Conservation (phyloP, 305 asterid genomes). For the Fraxinus ornus region DNA sequence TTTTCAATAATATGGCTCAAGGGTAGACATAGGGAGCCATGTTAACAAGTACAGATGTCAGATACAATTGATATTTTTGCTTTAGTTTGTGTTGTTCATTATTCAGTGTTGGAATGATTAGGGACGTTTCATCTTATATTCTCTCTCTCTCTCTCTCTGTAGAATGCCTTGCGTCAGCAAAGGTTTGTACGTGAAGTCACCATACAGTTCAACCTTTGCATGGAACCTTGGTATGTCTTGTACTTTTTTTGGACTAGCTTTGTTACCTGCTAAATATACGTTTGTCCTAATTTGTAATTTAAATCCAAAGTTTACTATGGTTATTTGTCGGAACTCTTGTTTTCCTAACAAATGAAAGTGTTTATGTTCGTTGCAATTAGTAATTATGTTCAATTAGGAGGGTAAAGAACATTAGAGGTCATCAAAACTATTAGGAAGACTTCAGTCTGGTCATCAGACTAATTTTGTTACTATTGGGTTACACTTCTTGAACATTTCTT, state of each 20-base stretch:
- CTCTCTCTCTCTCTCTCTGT: slow-evolving; percentile 20
- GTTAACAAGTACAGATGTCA: background rate
- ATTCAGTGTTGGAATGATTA: background rate
- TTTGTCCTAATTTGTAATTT: background rate
- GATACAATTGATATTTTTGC: background rate
- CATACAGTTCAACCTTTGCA: slow-evolving; percentile 82
- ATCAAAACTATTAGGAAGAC: background rate
- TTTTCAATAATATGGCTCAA: background rate
- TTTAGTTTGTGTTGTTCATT: background rate
- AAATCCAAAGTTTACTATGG: background rate
- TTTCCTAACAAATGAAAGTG: background rate
- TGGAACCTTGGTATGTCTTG: slow-evolving; percentile 89
- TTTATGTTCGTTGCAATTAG: background rate
- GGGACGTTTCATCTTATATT: slow-evolving; percentile 15
- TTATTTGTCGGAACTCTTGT: background rate
- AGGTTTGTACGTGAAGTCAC: slow-evolving; percentile 90
- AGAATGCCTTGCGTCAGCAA: slow-evolving; percentile 92
- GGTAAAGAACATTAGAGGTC: background rate
- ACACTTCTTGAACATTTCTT: background rate
- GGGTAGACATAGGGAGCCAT: background rate
- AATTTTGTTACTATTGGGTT: background rate
- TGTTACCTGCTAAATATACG: background rate
- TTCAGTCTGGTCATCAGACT: background rate
- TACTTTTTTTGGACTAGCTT: background rate
- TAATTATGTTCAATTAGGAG: background rate